Evolutionary conservation across 768 basidiomycete species (phyloP).

Genomic region (Mrakia hoshinonis): DNA sequence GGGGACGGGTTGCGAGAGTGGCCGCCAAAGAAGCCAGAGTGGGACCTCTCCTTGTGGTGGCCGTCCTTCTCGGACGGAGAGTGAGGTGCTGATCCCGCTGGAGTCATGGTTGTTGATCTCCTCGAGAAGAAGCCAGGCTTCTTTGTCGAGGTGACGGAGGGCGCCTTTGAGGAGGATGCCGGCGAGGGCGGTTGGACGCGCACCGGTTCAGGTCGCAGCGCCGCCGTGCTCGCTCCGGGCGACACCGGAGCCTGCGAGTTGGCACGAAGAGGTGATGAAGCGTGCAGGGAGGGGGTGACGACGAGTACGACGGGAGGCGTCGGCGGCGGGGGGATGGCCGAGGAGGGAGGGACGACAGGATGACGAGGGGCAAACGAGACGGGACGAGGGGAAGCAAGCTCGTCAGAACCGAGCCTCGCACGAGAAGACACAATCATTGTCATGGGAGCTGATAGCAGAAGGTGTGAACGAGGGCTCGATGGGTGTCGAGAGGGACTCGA

Average conservation of each 20-base stretch:
- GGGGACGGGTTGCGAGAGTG: constrained; percentile 31
- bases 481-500: neutral
- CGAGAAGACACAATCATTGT: too few species aligned
- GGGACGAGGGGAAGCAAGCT: too few species aligned
- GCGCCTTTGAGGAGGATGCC: neutral
- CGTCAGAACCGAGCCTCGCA: too few species aligned
- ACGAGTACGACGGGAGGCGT: neutral
- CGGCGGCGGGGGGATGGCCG: neutral
- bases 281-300: neutral
- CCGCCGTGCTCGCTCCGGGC: neutral
- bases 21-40: constrained; percentile 33
- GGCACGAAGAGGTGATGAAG: neutral
- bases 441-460: neutral
- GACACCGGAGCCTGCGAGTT: neutral
- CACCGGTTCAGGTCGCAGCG: constrained; percentile 2
- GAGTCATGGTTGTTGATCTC: constrained; percentile 14
- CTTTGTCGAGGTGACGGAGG: constrained; percentile 11
- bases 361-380: too few species aligned
- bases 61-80: constrained; percentile 20
- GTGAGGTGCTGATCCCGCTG: constrained; percentile 2
- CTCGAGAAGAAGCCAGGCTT: constrained; percentile 26
- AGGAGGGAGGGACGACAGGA: neutral
- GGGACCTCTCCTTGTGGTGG: constrained; percentile 4
- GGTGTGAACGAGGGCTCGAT: neutral
- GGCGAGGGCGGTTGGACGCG: neutral